phyloP scores from a whole-genome alignment of 2,329 filamentous ascomycete species.

The Cercospora sesami region DNA sequence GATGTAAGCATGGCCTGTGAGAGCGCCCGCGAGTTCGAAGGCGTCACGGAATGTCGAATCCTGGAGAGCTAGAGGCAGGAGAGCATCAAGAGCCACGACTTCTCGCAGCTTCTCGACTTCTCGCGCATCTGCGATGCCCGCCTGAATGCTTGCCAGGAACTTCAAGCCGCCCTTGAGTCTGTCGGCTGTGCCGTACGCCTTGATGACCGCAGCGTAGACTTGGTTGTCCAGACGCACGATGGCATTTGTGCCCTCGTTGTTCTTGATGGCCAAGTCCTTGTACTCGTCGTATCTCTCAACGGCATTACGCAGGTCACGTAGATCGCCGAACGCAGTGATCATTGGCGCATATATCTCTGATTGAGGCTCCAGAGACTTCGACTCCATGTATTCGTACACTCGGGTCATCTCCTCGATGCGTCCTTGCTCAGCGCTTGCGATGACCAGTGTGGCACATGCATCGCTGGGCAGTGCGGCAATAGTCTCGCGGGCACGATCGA shows the following conservation, averaged over 20 bases:
- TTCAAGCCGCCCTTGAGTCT: slow-evolving; percentile 78
- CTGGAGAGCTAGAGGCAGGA: slow-evolving; percentile 75
- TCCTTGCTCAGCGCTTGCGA: slow-evolving; percentile 79
- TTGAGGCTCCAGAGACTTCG: slow-evolving; percentile 69
- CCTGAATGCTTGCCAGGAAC: slow-evolving; percentile 79
- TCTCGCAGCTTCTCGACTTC: slow-evolving; percentile 59
- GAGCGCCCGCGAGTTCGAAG: slow-evolving; percentile 65
- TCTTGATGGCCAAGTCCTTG: slow-evolving; percentile 78
- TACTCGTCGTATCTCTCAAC: slow-evolving; percentile 97
- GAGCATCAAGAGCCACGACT: slow-evolving; percentile 68
- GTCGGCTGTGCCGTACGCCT: slow-evolving; percentile 80
- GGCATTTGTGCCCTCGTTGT: slow-evolving; percentile 71
- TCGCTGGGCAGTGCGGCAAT: slow-evolving; percentile 69
- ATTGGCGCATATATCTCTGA: slow-evolving; percentile 85
- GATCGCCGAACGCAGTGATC: slow-evolving; percentile 87
- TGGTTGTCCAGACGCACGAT: slow-evolving; percentile 74
- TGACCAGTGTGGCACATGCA: slow-evolving; percentile 82
- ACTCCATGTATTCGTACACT: slow-evolving; percentile 89
- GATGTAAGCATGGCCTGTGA: slow-evolving; percentile 60
- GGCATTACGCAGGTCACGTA: slow-evolving; percentile 79
- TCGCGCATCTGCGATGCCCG: slow-evolving; percentile 51
- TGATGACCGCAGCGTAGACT: slow-evolving; percentile 88
- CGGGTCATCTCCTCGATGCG: slow-evolving; percentile 85
- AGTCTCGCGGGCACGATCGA: slow-evolving; percentile 70
- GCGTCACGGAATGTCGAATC: slow-evolving; percentile 71